Percentiles rank a stretch among this genome's conserved stretches.
phyloP scores from a whole-genome alignment of 768 basidiomycete genomes.

The Candolleomyces efflorescens region DNA sequence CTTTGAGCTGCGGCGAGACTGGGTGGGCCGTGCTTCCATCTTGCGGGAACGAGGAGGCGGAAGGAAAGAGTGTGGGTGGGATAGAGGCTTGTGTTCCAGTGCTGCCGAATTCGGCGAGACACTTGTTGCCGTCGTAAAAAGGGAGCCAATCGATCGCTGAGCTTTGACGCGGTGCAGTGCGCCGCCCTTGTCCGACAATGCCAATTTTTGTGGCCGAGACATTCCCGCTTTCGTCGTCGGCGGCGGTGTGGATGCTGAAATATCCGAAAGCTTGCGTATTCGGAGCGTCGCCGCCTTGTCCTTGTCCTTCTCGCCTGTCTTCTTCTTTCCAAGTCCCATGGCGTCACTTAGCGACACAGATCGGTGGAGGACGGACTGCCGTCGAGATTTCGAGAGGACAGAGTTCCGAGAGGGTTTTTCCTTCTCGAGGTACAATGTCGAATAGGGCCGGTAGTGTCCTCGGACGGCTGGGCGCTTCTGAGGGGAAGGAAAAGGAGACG shows the following conservation, averaged over 20 bases:
- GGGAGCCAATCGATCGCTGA: slow-evolving; percentile 34
- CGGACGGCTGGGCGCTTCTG: slow-evolving; percentile 12
- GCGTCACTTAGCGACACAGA: slow-evolving; percentile 26
- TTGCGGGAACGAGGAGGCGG: slow-evolving; percentile 2
- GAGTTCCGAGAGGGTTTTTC: slow-evolving; percentile 4
- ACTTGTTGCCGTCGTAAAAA: slow-evolving; percentile 17
- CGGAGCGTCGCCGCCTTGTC: slow-evolving; percentile 15
- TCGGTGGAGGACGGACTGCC: slow-evolving; percentile 18
- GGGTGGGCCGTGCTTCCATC: slow-evolving; percentile 1
- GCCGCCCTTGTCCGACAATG: background rate
- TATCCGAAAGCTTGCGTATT: slow-evolving; percentile 7
- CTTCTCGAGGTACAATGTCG: slow-evolving; percentile 26
- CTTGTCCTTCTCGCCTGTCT: slow-evolving; percentile 18
- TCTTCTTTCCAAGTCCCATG: slow-evolving; percentile 35
- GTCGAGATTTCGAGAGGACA: background rate
- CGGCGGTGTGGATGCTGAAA: slow-evolving; percentile 9
- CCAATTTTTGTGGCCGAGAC: slow-evolving; percentile 12
- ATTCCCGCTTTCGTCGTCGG: slow-evolving; percentile 2
- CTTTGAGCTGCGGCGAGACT: background rate
- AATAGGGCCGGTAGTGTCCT: slow-evolving; percentile 39
- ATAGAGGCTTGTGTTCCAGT: slow-evolving; percentile 6
- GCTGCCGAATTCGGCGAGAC: slow-evolving; percentile 4
- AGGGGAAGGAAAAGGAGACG: background rate
- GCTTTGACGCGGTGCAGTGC: slow-evolving; percentile 23
- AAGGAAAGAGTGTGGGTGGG: background rate